Conservation (phyloP, 2,329 filamentous ascomycete species). For the Aureobasidium mangrovei region DNA sequence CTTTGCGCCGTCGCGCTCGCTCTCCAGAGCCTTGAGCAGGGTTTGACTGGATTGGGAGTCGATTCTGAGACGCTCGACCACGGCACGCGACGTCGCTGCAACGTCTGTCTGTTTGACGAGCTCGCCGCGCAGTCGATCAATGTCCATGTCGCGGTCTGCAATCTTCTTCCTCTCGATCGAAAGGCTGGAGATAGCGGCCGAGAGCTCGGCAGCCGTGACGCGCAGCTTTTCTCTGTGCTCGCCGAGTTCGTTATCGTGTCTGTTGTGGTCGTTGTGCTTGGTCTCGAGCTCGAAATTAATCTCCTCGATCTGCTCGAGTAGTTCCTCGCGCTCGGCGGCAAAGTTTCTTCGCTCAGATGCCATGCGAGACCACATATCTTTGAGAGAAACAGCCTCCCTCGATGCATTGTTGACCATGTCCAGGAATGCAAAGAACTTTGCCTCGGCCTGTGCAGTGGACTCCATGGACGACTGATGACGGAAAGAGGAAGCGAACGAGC, state of each 20-base stretch:
- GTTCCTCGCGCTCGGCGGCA: constrained; percentile 23
- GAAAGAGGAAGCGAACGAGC: constrained; percentile 21
- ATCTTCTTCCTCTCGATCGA: constrained; percentile 23
- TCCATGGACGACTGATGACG: constrained; percentile 24
- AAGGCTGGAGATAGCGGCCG: constrained; percentile 20
- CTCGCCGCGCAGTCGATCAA: constrained; percentile 22
- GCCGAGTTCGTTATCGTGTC: constrained; percentile 19
- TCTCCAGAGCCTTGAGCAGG: constrained; percentile 19
- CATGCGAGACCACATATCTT: constrained; percentile 24
- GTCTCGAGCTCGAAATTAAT: constrained; percentile 22
- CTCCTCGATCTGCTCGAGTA: constrained; percentile 24
- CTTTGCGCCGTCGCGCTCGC: constrained; percentile 22
- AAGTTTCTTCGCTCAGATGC: constrained; percentile 25
- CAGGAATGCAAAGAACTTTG: constrained; percentile 26
- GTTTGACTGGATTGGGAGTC: constrained; percentile 21
- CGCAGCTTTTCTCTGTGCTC: constrained; percentile 26
- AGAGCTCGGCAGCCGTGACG: constrained; percentile 19
- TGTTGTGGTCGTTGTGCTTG: constrained; percentile 18
- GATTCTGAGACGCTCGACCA: constrained; percentile 21
- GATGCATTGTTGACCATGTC: constrained; percentile 25
- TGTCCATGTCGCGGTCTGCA: constrained; percentile 23
- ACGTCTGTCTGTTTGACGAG: constrained; percentile 19
- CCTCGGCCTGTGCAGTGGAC: constrained; percentile 23
- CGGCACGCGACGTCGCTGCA: constrained; percentile 19
- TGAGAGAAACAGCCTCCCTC: constrained; percentile 24